Conservation (phyloP, 2,329 filamentous ascomycete species). For the Penicillium vulpinum region DNA sequence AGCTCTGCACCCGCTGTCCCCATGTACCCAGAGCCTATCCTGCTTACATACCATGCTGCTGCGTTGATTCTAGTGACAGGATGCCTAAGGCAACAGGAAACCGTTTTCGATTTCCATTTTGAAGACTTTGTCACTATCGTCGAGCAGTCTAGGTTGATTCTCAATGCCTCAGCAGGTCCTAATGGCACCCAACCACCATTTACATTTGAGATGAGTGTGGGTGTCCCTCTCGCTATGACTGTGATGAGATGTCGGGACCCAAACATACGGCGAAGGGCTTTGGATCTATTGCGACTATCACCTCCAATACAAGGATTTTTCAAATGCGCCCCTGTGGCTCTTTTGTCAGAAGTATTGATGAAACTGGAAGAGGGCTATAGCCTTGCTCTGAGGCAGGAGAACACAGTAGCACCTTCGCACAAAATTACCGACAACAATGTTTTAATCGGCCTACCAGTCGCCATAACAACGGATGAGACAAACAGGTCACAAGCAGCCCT, state of each 20-base stretch:
- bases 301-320: constrained; percentile 29
- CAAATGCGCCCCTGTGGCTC: constrained; percentile 20
- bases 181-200: constrained; percentile 21
- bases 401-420: background rate
- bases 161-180: constrained; percentile 7
- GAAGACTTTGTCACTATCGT: constrained; percentile 15
- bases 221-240: constrained; percentile 24
- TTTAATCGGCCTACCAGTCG: background rate
- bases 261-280: constrained; percentile 21
- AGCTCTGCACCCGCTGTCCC: background rate
- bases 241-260: constrained; percentile 27
- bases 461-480: background rate
- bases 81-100: constrained; percentile 17
- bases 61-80: constrained; percentile 14
- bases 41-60: constrained; percentile 11
- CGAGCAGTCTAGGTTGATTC: constrained; percentile 7
- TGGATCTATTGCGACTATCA: constrained; percentile 19
- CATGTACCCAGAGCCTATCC: constrained; percentile 6
- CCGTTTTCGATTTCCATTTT: constrained; percentile 16
- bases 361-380: constrained; percentile 20
- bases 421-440: background rate
- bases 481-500: background rate
- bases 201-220: constrained; percentile 26
- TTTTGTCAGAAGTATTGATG: constrained; percentile 21
- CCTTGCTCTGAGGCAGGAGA: background rate